These are phyloP conservation scores for Fragilaria crotonensis DNA, from an alignment of 108 stramenopile species.

Conservation along the genomic window DNA sequence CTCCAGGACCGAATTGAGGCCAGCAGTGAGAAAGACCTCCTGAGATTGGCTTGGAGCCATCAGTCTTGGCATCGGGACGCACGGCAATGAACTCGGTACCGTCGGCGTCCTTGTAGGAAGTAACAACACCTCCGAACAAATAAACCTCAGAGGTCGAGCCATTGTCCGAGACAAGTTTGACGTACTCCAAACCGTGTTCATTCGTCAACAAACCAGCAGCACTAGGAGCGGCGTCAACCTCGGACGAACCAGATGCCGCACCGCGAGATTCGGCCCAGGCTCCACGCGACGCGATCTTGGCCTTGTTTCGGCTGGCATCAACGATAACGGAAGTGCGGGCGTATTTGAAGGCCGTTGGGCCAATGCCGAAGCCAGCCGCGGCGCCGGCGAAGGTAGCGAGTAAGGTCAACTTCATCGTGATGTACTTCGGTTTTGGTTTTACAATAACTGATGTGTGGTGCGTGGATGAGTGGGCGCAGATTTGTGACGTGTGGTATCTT, in stretches of 20 bases:
- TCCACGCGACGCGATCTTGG: constrained; percentile 52
- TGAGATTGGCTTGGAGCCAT: constrained; percentile 93
- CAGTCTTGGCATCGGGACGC: constrained; percentile 95
- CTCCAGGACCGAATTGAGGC: constrained; percentile 87
- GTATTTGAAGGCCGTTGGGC: background rate
- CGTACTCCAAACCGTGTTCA: constrained; percentile 70
- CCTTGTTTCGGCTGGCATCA: constrained; percentile 42
- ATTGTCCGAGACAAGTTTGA: constrained; percentile 52
- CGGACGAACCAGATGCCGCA: constrained; percentile 15
- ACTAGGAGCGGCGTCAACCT: constrained; percentile 13
- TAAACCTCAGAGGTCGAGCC: constrained; percentile 70
- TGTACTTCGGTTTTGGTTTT: too few species aligned
- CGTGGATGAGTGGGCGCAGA: too few species aligned
- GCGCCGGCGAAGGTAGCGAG: too few species aligned
- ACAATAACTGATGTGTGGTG: too few species aligned
- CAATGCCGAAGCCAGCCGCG: constrained; percentile 2
- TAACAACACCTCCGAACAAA: constrained; percentile 75
- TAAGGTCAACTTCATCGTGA: too few species aligned
- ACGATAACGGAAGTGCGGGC: constrained; percentile 1
- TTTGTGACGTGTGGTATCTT: too few species aligned
- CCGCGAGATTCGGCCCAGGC: constrained; percentile 72
- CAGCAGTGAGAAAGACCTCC: constrained; percentile 94
- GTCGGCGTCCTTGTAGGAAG: constrained; percentile 60
- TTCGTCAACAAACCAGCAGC: constrained; percentile 59
- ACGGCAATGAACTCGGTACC: constrained; percentile 91